Percentiles rank a stretch among this genome's conserved stretches.
Conservation (phyloP, 208 protist species). For the Acanthamoeba quina region DNA sequence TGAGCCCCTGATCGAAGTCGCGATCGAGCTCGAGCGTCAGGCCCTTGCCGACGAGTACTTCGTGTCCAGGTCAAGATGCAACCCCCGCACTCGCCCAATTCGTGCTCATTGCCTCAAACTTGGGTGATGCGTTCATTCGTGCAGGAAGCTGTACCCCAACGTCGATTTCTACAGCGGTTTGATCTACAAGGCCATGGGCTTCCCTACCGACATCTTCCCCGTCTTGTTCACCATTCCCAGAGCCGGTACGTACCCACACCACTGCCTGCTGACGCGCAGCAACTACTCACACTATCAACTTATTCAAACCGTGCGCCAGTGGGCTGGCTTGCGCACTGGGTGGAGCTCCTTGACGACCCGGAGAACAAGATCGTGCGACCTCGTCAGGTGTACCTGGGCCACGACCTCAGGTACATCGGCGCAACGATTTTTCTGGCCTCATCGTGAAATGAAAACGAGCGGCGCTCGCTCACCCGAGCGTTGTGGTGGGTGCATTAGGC, state of each 20-base stretch:
- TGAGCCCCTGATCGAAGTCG: conserved; percentile 88
- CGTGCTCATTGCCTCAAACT: not conserved
- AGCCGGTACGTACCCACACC: conserved; percentile 72
- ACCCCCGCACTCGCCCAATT: too few relatives aligned
- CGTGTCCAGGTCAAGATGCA: conserved; percentile 77
- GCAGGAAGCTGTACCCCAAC: conserved; percentile 90
- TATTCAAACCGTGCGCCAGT: too few relatives aligned
- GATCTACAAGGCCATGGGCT: conserved; percentile 86
- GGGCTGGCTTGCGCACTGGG: conserved; percentile 91
- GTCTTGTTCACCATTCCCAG: conserved; percentile 90
- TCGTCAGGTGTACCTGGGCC: conserved; percentile 75
- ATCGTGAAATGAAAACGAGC: too few relatives aligned
- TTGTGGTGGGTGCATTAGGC: not conserved
- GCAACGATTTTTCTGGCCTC: too few relatives aligned
- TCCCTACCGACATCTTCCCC: conserved; percentile 89
- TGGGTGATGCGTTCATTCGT: not conserved
- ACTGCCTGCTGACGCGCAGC: too few relatives aligned
- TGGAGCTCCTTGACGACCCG: conserved; percentile 75
- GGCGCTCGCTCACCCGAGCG: not conserved
- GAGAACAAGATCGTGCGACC: conserved; percentile 80
- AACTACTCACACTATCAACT: too few relatives aligned
- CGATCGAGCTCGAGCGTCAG: conserved; percentile 85
- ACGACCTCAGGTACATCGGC: conserved; percentile 30
- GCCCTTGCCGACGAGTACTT: conserved; percentile 91
- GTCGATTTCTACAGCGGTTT: conserved; percentile 90